Evolutionary conservation across 176 grass and related monocot species (phyloP), one percentile per base, ranked within the genome.

Genomic region (Triticum turgidum): DNA sequence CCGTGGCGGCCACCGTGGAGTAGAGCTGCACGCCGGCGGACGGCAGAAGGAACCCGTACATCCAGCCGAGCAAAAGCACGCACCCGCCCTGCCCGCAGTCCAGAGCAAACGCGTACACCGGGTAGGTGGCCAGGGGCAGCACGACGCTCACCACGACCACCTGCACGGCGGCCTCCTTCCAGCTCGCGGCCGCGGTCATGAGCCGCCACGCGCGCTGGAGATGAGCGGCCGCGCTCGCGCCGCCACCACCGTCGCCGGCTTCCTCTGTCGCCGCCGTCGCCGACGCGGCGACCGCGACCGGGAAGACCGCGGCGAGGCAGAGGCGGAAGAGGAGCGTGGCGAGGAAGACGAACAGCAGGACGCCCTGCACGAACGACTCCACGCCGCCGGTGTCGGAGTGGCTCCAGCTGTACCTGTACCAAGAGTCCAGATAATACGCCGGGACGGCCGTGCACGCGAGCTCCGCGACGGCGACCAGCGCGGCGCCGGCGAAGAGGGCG

Each of bases 11-110:
- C 15, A 73, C 49, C 52, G 67, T 29, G 82, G 82, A 73, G 69
- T 21, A 61, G 33, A 83, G 33, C 69, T 83, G 82, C n/a, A 83
- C 68, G 25, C 68, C 82, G 25, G 56, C 82, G 15, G 82, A 73
- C 22, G 70, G 35, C 38, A 83, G 69, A 12, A 83, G 35, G 11
- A 74, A 83, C 2, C 52, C 51, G 27, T 14, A 20, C 15, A 45
- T 9, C 0, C 58, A 1, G 24, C 82, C 52, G 9, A 74, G 5
- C 82, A 74, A 2, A n/a, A 56, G 61, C 0, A 62, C 1, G 82
- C 1, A 59, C 25, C 11, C 1, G 65, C 44, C 73, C 42, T 52
- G 24, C 42, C 24, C 73, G 44, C 25, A 37, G 11, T 69, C 11
- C 41, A 82, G 39, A 35, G 58, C 38, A 18, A 76, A 4, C 37